Evolutionary conservation across 139 green algal genomes (phyloP).

Genomic region (Eudorina sp.): DNA sequence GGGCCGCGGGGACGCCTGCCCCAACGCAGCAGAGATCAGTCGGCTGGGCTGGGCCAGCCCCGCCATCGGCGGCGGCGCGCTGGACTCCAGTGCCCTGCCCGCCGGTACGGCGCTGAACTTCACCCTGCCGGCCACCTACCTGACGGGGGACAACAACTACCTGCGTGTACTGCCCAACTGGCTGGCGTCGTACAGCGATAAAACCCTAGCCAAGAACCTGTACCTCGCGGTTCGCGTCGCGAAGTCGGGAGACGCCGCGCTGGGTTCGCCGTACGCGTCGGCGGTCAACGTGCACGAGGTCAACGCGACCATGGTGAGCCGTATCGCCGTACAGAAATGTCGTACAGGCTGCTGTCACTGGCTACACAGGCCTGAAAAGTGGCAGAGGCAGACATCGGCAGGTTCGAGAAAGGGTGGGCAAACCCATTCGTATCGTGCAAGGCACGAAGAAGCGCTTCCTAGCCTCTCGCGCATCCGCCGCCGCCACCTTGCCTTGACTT

Average conservation of each 20-base stretch:
- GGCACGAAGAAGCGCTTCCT: not conserved
- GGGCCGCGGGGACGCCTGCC: constrained; percentile 32
- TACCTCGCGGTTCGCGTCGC: not conserved
- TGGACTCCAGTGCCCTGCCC: not conserved
- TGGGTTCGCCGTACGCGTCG: not conserved
- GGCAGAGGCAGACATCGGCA: not conserved
- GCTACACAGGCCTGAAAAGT: no score
- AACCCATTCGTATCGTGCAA: not conserved
- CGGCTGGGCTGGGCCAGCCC: constrained; percentile 16
- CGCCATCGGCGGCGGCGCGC: not conserved
- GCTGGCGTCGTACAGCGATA: not conserved
- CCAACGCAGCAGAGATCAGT: constrained; percentile 22
- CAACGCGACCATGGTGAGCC: no score
- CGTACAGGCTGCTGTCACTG: no score
- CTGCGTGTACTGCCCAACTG: not conserved
- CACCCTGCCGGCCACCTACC: constrained; percentile 40
- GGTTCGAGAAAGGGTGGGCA: no score
- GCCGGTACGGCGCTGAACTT: not conserved
- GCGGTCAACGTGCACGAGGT: not conserved
- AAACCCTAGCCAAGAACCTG: not conserved
- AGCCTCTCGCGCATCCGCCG: not conserved
- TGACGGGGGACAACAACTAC: constrained; percentile 19
- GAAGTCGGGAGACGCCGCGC: not conserved
- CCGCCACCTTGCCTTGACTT: no score
- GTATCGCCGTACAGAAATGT: not conserved